phyloP scores from a whole-genome alignment of 129 eudicot genomes.

The Flaveria ramosissima region DNA sequence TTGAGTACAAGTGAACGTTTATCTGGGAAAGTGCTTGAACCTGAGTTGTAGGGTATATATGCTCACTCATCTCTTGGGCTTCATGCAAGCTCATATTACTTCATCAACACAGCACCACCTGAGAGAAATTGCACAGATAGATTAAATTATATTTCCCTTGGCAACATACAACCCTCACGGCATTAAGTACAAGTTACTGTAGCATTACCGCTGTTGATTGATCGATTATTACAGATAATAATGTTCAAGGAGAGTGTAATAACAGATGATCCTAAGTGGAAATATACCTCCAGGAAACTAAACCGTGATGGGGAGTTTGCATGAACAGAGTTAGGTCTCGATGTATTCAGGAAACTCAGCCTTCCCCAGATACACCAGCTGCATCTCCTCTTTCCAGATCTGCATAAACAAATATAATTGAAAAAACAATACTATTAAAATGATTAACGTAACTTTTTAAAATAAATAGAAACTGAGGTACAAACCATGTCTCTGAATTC shows the following conservation, averaged over 20 bases:
- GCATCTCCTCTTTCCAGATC: slow-evolving; percentile 97
- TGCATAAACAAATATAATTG: slow-evolving; percentile 23
- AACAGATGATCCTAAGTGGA: background rate
- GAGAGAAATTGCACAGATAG: background rate
- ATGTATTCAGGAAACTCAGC: slow-evolving; percentile 53
- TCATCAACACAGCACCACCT: slow-evolving; percentile 1
- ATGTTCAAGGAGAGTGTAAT: too few relatives aligned
- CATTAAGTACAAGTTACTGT: background rate
- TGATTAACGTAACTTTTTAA: background rate
- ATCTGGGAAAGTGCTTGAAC: background rate
- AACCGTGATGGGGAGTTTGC: background rate
- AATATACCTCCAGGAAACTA: background rate
- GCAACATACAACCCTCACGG: background rate
- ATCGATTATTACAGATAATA: background rate
- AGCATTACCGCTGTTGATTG: background rate
- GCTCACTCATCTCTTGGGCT: slow-evolving; percentile 26
- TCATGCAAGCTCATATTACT: slow-evolving; percentile 2
- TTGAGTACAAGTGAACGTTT: background rate
- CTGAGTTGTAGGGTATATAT: background rate
- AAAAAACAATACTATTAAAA: slow-evolving; percentile 12
- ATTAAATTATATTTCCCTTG: background rate
- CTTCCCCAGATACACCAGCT: slow-evolving; percentile 69
- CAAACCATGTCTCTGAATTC: slow-evolving; percentile 89
- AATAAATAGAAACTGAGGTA: background rate
- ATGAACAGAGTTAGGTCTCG: slow-evolving; percentile 39